Evolutionary conservation across 2,329 filamentous ascomycete species (phyloP), one percentile per base, ranked within the genome.

Genomic region (Cladosporium oxysporum): DNA sequence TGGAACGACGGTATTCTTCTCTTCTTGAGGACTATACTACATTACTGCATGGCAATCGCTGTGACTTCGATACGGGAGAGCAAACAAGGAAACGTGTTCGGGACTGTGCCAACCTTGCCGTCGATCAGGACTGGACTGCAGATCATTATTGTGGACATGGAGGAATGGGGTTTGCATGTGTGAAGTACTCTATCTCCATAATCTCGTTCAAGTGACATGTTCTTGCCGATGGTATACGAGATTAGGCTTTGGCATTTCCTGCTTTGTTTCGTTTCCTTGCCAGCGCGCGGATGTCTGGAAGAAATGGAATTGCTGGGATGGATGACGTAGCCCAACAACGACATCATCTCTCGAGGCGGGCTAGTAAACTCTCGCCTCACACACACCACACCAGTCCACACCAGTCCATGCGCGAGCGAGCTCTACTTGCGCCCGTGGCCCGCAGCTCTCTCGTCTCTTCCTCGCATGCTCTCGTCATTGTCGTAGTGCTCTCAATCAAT

Each of bases 81-180:
- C 26, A 57, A 63, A 23, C 61, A 57, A 41, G 61, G 44, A 62
- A 52, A 57, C 23, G 14, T 26, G 35, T n/a, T 21, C 21, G 21
- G 21, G 50, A 21, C 61, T 57, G 61, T 62, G 61, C 50, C 49
- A 63, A 57, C 61, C 61, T 63, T 31, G 61, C 26, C 35, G 61
- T 31, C 61, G 61, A 63, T 63, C 61, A 57, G 61, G 50, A n/a
- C 23, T 29, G 52, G 52, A 21, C 6, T 33, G 61, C 49, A 55
- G 61, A 63, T 63, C 61, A 47, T 47, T 47, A 21, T 33, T 16
- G 37, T 47, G 29, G 59, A 41, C 28, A 47, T 62, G 59, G 31
- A 62, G 47, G 29, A 21, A 18, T n/a, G 26, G 23, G 7, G 21
- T 47, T n/a, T 1, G n/a, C n/a, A 47, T 47, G 7, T 12, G 18